Percentiles rank a stretch among this genome's conserved stretches.
phyloP scores from a whole-genome alignment of 208 protist species.

The Trypanosoma conorhini region DNA sequence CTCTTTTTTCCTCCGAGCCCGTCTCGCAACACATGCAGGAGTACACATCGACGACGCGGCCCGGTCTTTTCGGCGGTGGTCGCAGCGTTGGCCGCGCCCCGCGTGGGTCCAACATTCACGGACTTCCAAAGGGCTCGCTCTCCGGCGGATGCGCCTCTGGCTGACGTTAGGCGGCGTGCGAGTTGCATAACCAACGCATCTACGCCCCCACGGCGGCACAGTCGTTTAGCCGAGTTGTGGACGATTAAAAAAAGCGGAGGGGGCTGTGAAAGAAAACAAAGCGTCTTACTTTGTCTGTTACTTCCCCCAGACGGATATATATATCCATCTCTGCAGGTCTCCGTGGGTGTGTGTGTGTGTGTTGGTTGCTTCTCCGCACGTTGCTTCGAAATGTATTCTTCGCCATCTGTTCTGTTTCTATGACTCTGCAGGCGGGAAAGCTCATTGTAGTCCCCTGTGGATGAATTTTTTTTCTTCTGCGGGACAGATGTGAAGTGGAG shows the following conservation, averaged over 20 bases:
- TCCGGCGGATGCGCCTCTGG: constrained; percentile 32
- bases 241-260: neutral
- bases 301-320: neutral
- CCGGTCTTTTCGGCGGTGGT: constrained; percentile 26
- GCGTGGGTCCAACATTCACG: constrained; percentile 48
- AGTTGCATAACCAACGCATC: constrained; percentile 2
- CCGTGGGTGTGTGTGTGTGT: neutral
- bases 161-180: constrained; percentile 31
- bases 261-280: neutral
- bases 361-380: neutral
- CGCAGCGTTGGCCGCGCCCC: constrained; percentile 29
- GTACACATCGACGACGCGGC: constrained; percentile 16
- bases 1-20: constrained; percentile 57
- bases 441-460: constrained; percentile 36
- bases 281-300: neutral
- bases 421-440: constrained; percentile 40
- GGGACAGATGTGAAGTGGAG: neutral
- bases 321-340: neutral
- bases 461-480: constrained; percentile 44
- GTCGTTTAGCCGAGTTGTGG: neutral
- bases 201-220: neutral
- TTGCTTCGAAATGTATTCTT: constrained; percentile 4
- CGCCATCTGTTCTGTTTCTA: constrained; percentile 28
- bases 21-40: constrained; percentile 44
- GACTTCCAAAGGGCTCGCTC: constrained; percentile 41